Evolutionary conservation across 2,329 filamentous ascomycete genomes (phyloP).

Genomic region (Botrytis pseudocinerea): DNA sequence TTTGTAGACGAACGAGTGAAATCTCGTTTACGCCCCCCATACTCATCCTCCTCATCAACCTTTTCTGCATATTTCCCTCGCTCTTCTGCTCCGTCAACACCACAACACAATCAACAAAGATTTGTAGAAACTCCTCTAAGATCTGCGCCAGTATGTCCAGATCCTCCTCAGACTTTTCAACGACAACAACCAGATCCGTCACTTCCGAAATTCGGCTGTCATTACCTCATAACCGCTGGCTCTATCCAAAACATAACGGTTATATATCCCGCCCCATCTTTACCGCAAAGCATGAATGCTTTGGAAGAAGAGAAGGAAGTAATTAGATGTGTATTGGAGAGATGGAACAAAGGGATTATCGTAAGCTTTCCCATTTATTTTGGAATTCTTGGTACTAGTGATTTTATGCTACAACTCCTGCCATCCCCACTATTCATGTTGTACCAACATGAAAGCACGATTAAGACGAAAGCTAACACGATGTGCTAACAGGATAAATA

Average conservation of each 20-base stretch:
- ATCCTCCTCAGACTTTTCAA: not conserved
- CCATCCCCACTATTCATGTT: rapidly evolving
- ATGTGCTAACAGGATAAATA: not conserved
- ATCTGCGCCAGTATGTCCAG: not conserved
- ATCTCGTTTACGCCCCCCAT: not conserved
- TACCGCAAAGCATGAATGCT: not conserved
- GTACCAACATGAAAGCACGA: not conserved
- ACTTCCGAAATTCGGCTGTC: not conserved
- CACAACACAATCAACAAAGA: not conserved
- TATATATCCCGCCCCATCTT: not conserved
- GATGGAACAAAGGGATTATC: not conserved
- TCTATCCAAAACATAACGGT: not conserved
- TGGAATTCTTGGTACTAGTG: not conserved
- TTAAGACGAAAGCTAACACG: not conserved
- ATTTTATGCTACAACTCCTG: not conserved
- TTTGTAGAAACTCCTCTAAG: not conserved
- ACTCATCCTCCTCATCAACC: not conserved
- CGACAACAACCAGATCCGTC: not conserved
- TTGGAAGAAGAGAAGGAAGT: not conserved
- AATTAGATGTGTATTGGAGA: not conserved
- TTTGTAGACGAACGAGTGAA: not conserved
- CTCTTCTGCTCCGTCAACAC: not conserved
- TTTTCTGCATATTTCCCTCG: not conserved
- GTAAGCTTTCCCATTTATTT: not conserved
- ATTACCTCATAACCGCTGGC: not conserved